Evolutionary conservation across 176 grass and related monocot species (phyloP).

Genomic region (Alloteropsis semialata): DNA sequence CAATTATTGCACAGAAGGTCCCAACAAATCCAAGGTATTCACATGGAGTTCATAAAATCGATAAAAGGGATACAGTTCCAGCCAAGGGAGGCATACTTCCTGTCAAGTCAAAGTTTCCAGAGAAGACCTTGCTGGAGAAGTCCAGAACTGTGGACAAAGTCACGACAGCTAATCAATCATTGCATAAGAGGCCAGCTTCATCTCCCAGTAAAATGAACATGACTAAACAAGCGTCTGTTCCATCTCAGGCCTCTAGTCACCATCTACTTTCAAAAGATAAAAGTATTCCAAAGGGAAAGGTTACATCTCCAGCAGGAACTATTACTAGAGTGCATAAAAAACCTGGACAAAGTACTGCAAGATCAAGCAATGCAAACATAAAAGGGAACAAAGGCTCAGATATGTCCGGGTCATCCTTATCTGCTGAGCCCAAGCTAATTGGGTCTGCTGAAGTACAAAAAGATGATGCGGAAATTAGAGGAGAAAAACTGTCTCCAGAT

Average conservation of each 20-base stretch:
- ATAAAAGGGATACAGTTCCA: constrained; percentile 19
- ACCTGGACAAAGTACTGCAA: background rate
- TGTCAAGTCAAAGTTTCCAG: constrained; percentile 33
- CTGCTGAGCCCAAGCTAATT: constrained; percentile 23
- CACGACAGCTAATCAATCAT: constrained; percentile 28
- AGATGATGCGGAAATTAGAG: constrained; percentile 23
- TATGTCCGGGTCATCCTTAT: constrained; percentile 22
- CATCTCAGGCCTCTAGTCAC: constrained; percentile 32
- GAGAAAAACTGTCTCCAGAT: constrained; percentile 2
- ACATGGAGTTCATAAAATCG: constrained; percentile 25
- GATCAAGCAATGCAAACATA: constrained; percentile 8
- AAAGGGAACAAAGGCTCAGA: constrained; percentile 13
- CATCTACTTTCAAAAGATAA: constrained; percentile 31
- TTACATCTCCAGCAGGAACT: constrained; percentile 21
- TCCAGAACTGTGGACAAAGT: constrained; percentile 24
- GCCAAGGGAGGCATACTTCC: constrained; percentile 5
- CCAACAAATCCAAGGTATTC: constrained; percentile 29
- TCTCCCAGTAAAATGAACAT: constrained; percentile 26
- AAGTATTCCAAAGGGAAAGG: constrained; percentile 20
- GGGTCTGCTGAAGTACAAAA: constrained; percentile 26
- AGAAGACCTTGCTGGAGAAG: constrained; percentile 33
- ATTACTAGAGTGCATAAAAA: constrained; percentile 16
- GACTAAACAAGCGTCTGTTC: constrained; percentile 27
- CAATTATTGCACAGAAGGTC: constrained; percentile 31
- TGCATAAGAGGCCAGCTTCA: constrained; percentile 32